Base-by-base conservation (phyloP, 2,329 filamentous ascomycete genomes). In the Ophiostoma perfectum region DNA sequence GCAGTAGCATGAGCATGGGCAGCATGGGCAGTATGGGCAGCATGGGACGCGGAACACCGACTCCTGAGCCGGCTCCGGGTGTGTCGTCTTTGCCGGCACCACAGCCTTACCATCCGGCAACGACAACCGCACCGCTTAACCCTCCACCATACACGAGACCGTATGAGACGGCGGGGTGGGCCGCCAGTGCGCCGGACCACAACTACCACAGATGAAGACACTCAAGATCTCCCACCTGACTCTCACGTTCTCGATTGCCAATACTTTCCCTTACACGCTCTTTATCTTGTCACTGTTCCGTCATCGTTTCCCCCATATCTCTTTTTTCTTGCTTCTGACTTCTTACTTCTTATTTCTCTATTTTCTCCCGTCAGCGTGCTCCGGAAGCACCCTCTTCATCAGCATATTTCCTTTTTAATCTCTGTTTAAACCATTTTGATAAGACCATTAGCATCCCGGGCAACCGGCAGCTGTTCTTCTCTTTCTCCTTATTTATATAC, bases 121-220 rank as follows among this genome's bases (percentile, higher is more conserved):
- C 45, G 3, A 8, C 39, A 1, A 27, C 18, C 2, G 44, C 27
- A 4, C 18, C 42, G 3, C 18, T 11, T 41, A 41, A 66, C 12
- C 44, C 64, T 4, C 11, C 55, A 9, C 36, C 38, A 5, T 70
- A 70, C 73, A 41, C 66, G 77, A 44, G 73, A 77, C 38, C 0
- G 1, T 70, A 71, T 66, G 68, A 69, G 42, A 72, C 67, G 5
- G 70, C 71, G 2, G 71, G 71, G 2, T 72, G 71, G 71, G 68
- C 68, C 0, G 66, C 71, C 0, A 68, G 70, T 16, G 60, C 12
- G 12, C 39, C 39, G 16, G 60, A 63, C 16, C 60, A 65, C 44
- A 11, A 16, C 36, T 39, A 65, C 45, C 27, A 12, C 14, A 27
- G 44, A 6, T 65, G 27, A 27, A 27, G 27, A 27, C 27, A 27